These are phyloP conservation scores for Ogataea hybrid DNA, from an alignment of 1,139 yeast genomes.

Conservation along the genomic window DNA sequence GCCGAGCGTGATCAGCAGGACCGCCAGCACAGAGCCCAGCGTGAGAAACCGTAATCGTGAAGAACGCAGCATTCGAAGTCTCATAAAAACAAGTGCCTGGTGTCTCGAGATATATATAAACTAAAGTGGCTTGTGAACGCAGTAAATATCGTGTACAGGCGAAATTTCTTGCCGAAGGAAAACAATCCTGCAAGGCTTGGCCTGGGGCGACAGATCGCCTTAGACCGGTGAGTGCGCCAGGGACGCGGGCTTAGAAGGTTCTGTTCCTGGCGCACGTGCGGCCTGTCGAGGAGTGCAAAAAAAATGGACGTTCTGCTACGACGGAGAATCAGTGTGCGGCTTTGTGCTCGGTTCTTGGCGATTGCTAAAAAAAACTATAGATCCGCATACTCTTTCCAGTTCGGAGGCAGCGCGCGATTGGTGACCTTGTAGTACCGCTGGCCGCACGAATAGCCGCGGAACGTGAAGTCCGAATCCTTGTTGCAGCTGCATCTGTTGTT, in stretches of 20 bases:
- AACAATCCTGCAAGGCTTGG: constrained; percentile 2
- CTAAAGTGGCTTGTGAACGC: constrained; percentile 4
- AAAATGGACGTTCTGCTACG: background rate
- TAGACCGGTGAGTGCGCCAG: background rate
- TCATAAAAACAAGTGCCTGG: constrained; percentile 1
- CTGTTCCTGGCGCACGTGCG: too few relatives aligned
- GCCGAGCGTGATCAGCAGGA: constrained; percentile 4
- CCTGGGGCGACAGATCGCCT: background rate
- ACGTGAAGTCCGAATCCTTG: constrained; percentile 51
- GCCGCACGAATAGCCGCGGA: constrained; percentile 54
- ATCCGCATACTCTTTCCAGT: constrained; percentile 44
- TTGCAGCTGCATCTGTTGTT: constrained; percentile 50
- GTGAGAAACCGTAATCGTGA: constrained; percentile 6
- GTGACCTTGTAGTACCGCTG: constrained; percentile 50
- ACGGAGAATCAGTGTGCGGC: background rate
- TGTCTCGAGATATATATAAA: background rate
- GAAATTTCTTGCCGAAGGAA: background rate
- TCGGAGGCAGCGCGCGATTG: constrained; percentile 47
- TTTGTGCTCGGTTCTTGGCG: background rate
- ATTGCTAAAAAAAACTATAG: constrained; percentile 1
- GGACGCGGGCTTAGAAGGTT: too few relatives aligned
- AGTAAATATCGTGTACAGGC: constrained; percentile 3
- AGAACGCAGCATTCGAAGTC: constrained; percentile 10
- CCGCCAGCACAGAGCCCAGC: background rate
- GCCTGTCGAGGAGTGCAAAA: background rate